phyloP scores from a whole-genome alignment of 179 eudicot species.

The Corrigiola litoralis region DNA sequence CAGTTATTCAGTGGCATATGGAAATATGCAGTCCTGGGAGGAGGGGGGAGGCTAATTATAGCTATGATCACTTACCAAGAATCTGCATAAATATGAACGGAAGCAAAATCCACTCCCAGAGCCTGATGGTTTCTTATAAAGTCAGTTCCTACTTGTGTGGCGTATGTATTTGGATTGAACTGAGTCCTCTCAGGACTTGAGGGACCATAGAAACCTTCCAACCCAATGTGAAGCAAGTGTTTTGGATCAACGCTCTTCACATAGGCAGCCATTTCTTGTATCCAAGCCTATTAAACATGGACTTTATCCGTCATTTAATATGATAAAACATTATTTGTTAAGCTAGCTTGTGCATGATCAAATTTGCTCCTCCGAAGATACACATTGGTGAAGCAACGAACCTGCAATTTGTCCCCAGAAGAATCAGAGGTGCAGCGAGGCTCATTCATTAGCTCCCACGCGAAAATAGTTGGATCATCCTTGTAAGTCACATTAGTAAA shows the following conservation, averaged over 20 bases:
- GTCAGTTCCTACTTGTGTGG: constrained; percentile 84
- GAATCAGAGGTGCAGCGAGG: constrained; percentile 77
- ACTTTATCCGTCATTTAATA: neutral
- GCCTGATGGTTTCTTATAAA: constrained; percentile 80
- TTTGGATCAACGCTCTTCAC: constrained; percentile 78
- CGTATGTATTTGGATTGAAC: constrained; percentile 56
- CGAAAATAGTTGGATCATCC: constrained; percentile 91
- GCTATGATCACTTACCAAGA: constrained; percentile 50
- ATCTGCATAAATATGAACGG: constrained; percentile 84
- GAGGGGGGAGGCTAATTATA: neutral
- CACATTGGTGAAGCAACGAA: constrained; percentile 12
- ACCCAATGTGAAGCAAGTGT: constrained; percentile 74
- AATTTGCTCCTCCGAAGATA: too few relatives aligned
- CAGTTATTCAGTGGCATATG: neutral
- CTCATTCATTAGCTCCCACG: constrained; percentile 94
- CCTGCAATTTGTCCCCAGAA: constrained; percentile 76
- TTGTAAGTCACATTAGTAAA: constrained; percentile 71
- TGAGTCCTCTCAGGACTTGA: constrained; percentile 55
- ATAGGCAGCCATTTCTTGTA: constrained; percentile 88
- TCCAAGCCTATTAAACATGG: constrained; percentile 57
- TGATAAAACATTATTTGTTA: neutral
- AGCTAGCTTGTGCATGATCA: neutral
- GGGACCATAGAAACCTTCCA: constrained; percentile 87
- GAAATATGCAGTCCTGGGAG: neutral
- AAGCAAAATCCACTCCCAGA: constrained; percentile 88